phyloP scores from a whole-genome alignment of 331 rosid genomes.

The Dryas integrifolia region DNA sequence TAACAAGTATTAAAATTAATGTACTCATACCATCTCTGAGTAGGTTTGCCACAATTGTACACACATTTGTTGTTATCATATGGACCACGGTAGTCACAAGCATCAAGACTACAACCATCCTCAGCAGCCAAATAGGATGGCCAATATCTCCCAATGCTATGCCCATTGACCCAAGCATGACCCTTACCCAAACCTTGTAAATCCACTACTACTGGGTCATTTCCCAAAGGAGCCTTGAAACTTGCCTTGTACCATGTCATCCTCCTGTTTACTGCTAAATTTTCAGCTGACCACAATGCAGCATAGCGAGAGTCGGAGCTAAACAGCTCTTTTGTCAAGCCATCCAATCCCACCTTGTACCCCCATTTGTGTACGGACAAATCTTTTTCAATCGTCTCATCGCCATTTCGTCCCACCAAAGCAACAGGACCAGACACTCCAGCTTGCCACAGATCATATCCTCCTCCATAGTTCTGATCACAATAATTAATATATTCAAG shows the following conservation, averaged over 20 bases:
- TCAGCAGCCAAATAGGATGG: not conserved
- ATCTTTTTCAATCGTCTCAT: conserved; percentile 41
- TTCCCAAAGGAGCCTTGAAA: conserved; percentile 31
- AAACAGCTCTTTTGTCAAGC: conserved; percentile 30
- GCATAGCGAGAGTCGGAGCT: conserved; percentile 1
- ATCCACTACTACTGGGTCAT: conserved; percentile 38
- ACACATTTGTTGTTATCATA: conserved; percentile 5
- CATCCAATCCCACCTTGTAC: conserved; percentile 43
- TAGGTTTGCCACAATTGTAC: conserved; percentile 12
- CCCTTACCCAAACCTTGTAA: conserved; percentile 41
- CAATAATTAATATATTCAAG: not conserved
- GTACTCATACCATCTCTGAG: conserved; percentile 18
- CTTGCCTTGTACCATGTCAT: conserved; percentile 57
- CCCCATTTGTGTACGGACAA: conserved; percentile 46
- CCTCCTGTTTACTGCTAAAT: conserved; percentile 28
- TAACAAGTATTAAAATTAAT: not conserved
- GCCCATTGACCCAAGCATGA: conserved; percentile 41
- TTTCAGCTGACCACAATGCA: conserved; percentile 30
- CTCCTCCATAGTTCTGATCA: conserved; percentile 43
- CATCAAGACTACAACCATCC: conserved; percentile 11
- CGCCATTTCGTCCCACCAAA: conserved; percentile 37
- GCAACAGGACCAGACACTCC: conserved; percentile 47
- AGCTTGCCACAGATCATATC: conserved; percentile 30
- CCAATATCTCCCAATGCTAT: conserved; percentile 29
- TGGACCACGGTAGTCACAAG: conserved; percentile 23